Evolutionary conservation across 2,329 filamentous ascomycete genomes (phyloP).

Genomic region (Dryadomyces quercivorus): DNA sequence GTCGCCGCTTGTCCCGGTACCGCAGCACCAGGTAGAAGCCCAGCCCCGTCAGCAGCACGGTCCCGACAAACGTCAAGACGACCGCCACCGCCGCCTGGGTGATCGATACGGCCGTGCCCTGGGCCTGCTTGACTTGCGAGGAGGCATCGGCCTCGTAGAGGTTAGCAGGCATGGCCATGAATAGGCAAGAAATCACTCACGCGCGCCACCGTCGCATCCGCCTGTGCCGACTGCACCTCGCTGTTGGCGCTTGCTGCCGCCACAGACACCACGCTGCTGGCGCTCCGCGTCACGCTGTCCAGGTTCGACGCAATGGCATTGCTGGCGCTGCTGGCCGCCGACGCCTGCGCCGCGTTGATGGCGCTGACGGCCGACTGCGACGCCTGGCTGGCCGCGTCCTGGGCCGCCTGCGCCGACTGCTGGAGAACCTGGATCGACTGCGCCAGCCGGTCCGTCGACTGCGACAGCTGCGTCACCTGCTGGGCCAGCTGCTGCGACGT

Average conservation of each 20-base stretch:
- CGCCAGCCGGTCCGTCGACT: conserved; percentile 19
- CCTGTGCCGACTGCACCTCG: conserved; percentile 18
- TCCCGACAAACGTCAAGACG: conserved; percentile 28
- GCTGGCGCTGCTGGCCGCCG: conserved; percentile 18
- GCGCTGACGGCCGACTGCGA: conserved; percentile 15
- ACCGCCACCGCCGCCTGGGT: conserved; percentile 29
- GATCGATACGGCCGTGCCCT: conserved; percentile 26
- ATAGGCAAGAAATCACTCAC: no score
- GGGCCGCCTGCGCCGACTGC: conserved; percentile 14
- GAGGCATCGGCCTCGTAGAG: conserved; percentile 17
- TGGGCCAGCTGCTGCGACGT: conserved; percentile 21
- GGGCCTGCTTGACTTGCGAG: conserved; percentile 20
- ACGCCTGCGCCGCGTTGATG: conserved; percentile 11
- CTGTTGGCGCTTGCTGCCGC: conserved; percentile 11
- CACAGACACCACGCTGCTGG: not conserved
- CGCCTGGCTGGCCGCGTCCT: conserved; percentile 15
- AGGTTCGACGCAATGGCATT: conserved; percentile 15
- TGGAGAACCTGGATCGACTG: conserved; percentile 16
- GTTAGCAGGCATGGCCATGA: no score
- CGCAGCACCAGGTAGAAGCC: conserved; percentile 24
- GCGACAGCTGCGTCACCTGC: conserved; percentile 16
- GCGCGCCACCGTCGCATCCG: conserved; percentile 18
- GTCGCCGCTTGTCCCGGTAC: conserved; percentile 14
- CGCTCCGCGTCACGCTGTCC: conserved; percentile 6
- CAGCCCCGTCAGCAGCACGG: conserved; percentile 25